Percentiles rank a stretch among this genome's conserved stretches.
Evolutionary conservation across 2,329 filamentous ascomycete species (phyloP).

Genomic region (Calonectria henricotiae): DNA sequence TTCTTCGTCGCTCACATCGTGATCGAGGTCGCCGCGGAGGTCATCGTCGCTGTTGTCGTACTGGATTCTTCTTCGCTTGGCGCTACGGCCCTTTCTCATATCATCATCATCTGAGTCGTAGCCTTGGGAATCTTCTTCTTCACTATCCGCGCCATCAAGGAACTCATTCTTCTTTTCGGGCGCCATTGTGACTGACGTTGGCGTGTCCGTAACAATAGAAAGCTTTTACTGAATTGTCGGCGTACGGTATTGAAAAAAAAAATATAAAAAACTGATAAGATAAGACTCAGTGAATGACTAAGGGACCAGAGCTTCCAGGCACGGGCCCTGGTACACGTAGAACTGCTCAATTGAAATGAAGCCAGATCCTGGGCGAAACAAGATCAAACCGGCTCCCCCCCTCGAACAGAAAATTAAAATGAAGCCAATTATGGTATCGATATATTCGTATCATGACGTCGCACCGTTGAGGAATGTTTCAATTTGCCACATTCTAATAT

Average conservation of each 20-base stretch:
- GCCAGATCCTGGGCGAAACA: conserved; percentile 2
- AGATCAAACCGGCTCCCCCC: background rate
- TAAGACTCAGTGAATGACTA: conserved; percentile 19
- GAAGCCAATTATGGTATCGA: no score
- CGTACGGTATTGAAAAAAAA: background rate
- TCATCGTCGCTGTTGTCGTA: conserved; percentile 58
- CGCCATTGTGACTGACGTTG: conserved; percentile 67
- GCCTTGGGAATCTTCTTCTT: conserved; percentile 71
- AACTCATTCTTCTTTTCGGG: conserved; percentile 82
- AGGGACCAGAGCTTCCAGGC: background rate
- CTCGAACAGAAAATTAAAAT: background rate
- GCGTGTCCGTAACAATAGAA: conserved; percentile 1
- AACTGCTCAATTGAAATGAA: background rate
- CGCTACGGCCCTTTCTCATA: conserved; percentile 73
- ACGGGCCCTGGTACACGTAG: background rate
- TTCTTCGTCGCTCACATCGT: conserved; percentile 56
- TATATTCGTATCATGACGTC: background rate
- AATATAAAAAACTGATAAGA: conserved; percentile 7
- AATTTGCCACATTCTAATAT: background rate
- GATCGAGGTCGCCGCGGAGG: conserved; percentile 59
- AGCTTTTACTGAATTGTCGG: background rate
- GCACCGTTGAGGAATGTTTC: background rate
- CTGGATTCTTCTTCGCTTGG: conserved; percentile 77
- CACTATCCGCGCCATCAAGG: conserved; percentile 74
- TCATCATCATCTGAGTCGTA: conserved; percentile 82